Conservation (phyloP, 305 asterid species). For the Galium porrigens region DNA sequence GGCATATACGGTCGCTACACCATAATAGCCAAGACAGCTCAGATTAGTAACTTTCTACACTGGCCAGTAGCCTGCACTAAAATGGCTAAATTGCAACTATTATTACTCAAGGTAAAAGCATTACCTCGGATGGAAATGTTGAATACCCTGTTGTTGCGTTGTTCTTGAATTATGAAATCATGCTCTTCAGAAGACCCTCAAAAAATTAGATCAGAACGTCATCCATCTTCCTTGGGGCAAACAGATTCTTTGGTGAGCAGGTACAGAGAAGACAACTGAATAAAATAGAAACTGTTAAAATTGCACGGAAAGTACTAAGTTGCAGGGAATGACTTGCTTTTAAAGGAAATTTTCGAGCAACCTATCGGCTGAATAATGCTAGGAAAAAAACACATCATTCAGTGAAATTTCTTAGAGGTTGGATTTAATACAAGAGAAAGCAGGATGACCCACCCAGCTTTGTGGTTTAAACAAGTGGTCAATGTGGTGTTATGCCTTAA, state of each 20-base stretch:
- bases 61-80: background rate
- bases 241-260: slow-evolving; percentile 37
- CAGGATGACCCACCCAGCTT: background rate
- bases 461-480: background rate
- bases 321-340: background rate
- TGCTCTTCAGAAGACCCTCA: background rate
- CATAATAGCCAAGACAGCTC: background rate
- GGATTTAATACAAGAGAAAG: background rate
- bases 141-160: background rate
- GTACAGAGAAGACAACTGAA: slow-evolving; percentile 51
- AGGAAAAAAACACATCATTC: background rate
- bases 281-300: background rate
- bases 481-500: background rate
- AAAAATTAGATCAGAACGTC: slow-evolving; percentile 10
- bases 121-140: background rate
- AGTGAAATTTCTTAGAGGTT: background rate
- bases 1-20: background rate
- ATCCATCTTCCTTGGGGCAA: slow-evolving; percentile 19
- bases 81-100: background rate
- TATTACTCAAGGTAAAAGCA: background rate
- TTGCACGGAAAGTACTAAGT: background rate
- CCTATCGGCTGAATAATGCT: background rate
- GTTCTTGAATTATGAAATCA: background rate
- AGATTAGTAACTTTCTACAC: background rate
- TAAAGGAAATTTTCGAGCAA: background rate